Evolutionary conservation across 352 stramenopile species (phyloP).

Genomic region (Phytopythium vexans): DNA sequence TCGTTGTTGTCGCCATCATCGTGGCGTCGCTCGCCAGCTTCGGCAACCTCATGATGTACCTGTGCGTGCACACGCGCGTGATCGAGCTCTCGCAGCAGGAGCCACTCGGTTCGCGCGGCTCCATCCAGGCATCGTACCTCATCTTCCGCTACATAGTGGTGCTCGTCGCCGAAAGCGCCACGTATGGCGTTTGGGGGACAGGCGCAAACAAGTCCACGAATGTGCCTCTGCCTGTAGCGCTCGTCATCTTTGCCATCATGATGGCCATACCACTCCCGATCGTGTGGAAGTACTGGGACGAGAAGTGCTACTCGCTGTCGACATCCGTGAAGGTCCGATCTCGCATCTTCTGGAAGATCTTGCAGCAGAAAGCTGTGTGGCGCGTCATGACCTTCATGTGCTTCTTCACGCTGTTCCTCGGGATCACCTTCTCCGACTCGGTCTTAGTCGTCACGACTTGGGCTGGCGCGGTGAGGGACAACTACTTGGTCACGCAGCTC

Average conservation of each 20-base stretch:
- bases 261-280: slow-evolving; percentile 26
- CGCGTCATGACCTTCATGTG: slow-evolving; percentile 34
- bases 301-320: slow-evolving; percentile 41
- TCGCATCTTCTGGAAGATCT: slow-evolving; percentile 45
- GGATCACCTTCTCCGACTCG: slow-evolving; percentile 27
- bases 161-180: slow-evolving; percentile 16
- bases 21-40: slow-evolving; percentile 17
- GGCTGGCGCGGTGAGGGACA: slow-evolving; percentile 18
- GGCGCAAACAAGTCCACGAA: slow-evolving; percentile 9
- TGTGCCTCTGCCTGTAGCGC: slow-evolving; percentile 10
- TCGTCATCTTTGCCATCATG: slow-evolving; percentile 31
- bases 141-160: slow-evolving; percentile 22
- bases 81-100: slow-evolving; percentile 45
- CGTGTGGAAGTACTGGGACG: slow-evolving; percentile 33
- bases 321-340: slow-evolving; percentile 33
- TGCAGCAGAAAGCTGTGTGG: slow-evolving; percentile 56
- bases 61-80: slow-evolving; percentile 34
- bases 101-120: slow-evolving; percentile 24
- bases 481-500: slow-evolving; percentile 15
- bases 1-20: slow-evolving; percentile 20
- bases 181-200: slow-evolving; percentile 11
- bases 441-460: slow-evolving; percentile 19
- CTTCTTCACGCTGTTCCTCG: slow-evolving; percentile 40
- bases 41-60: slow-evolving; percentile 31
- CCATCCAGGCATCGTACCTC: slow-evolving; percentile 38